These are phyloP conservation scores for Golubevia sp. DNA, from an alignment of 1,284 basidiomycete genomes.

Conservation along the genomic window DNA sequence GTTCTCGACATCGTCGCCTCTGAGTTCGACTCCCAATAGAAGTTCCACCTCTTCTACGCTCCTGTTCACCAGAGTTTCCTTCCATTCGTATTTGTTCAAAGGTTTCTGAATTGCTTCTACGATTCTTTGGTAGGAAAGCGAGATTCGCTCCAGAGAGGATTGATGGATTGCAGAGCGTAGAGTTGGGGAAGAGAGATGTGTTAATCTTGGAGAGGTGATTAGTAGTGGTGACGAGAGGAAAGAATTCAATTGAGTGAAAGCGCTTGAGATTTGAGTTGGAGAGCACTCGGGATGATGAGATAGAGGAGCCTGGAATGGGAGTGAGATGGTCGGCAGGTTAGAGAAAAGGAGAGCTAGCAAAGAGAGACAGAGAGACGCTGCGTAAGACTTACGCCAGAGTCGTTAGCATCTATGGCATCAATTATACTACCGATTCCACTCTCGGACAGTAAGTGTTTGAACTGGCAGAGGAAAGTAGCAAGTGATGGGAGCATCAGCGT, in stretches of 20 bases:
- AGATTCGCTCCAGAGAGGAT: slow-evolving; percentile 16
- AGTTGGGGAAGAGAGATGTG: slow-evolving; percentile 12
- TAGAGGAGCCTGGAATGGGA: background rate
- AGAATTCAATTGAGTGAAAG: slow-evolving; percentile 15
- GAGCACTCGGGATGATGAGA: slow-evolving; percentile 1
- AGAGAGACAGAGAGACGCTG: background rate
- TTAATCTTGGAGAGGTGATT: slow-evolving; percentile 18
- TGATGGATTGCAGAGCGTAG: slow-evolving; percentile 19
- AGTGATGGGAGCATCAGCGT: too few relatives aligned
- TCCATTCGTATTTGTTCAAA: slow-evolving; percentile 3
- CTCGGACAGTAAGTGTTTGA: slow-evolving; percentile 10
- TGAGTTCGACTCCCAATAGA: slow-evolving; percentile 19
- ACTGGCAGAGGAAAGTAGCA: background rate
- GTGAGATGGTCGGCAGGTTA: background rate
- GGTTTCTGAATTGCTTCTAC: slow-evolving; percentile 7
- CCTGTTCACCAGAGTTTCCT: slow-evolving; percentile 12
- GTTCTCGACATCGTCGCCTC: too few relatives aligned
- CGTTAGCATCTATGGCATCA: background rate
- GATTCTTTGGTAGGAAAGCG: slow-evolving; percentile 14
- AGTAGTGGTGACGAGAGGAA: slow-evolving; percentile 26
- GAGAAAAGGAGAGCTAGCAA: background rate
- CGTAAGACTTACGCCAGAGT: slow-evolving; percentile 3
- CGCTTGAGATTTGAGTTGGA: slow-evolving; percentile 4
- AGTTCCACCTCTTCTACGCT: slow-evolving; percentile 22
- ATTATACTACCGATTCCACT: slow-evolving; percentile 11